Evolutionary conservation across 1,284 basidiomycete species (phyloP).

Genomic region (Phellinidium pouzarii): DNA sequence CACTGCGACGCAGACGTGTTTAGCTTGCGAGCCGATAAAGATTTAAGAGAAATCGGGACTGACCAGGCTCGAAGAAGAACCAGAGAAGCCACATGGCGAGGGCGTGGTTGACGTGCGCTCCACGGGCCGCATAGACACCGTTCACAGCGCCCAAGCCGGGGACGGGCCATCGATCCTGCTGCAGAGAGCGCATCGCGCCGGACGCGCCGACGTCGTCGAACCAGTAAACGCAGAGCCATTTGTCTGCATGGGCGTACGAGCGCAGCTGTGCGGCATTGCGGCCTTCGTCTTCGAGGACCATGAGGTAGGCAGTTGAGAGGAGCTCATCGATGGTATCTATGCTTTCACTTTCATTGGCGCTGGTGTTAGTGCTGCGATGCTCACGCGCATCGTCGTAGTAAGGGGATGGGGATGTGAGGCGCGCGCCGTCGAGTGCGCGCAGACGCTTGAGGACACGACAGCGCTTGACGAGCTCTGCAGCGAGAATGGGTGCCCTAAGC

Average conservation of each 20-base stretch:
- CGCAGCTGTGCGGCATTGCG: conserved; percentile 41
- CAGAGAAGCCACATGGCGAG: conserved; percentile 38
- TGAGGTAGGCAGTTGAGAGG: conserved; percentile 45
- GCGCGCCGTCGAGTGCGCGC: conserved; percentile 27
- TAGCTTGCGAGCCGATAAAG: conserved; percentile 1
- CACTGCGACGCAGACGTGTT: conserved; percentile 30
- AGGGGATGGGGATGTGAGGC: conserved; percentile 20
- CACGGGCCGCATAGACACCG: conserved; percentile 19
- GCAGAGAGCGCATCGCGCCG: conserved; percentile 26
- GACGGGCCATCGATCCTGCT: conserved; percentile 29
- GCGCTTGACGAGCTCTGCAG: conserved; percentile 39
- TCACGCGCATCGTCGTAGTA: too few relatives aligned
- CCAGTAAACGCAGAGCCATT: conserved; percentile 34
- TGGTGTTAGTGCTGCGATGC: too few relatives aligned
- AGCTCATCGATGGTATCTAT: conserved; percentile 28
- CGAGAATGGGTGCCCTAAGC: conserved; percentile 25
- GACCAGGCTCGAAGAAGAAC: conserved; percentile 53
- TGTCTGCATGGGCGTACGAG: conserved; percentile 31
- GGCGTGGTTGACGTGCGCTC: conserved; percentile 29
- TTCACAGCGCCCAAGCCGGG: neutral
- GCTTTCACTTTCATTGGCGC: conserved; percentile 30
- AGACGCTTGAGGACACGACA: conserved; percentile 49
- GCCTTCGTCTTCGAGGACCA: conserved; percentile 53
- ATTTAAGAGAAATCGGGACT: conserved; percentile 23
- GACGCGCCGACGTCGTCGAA: conserved; percentile 32